These are phyloP conservation scores for Plectosphaerella sp. DNA, from an alignment of 2,329 filamentous ascomycete genomes.

Conservation along the genomic window DNA sequence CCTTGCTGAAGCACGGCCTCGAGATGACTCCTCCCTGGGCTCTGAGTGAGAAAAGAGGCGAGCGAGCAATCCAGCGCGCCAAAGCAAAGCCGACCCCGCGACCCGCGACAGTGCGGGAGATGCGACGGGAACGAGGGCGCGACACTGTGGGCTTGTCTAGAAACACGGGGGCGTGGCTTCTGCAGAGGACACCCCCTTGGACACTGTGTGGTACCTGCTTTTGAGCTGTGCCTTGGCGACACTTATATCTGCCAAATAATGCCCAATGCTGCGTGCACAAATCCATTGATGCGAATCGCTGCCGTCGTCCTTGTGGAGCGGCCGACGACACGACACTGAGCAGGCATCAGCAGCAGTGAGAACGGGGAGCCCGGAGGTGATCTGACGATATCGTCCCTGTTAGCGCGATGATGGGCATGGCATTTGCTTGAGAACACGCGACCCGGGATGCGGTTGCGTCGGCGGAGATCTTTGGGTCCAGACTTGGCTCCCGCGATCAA, in stretches of 20 bases:
- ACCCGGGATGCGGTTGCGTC: no score
- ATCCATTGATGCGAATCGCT: no score
- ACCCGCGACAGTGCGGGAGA: not conserved
- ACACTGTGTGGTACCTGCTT: constrained; percentile 4
- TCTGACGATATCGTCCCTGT: not conserved
- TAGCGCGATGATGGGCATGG: not conserved
- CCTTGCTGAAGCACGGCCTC: not conserved
- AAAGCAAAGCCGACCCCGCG: not conserved
- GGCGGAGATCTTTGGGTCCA: not conserved
- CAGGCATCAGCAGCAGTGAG: no score
- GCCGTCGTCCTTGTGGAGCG: no score
- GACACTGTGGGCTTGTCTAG: not conserved
- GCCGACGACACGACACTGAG: no score
- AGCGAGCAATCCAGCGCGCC: not conserved
- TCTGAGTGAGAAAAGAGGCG: not conserved
- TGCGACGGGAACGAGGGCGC: not conserved
- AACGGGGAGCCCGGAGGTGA: not conserved
- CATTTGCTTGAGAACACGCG: not conserved
- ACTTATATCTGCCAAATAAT: not conserved
- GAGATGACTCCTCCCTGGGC: not conserved
- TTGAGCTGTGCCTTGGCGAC: not conserved
- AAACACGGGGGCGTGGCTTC: not conserved
- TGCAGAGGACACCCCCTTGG: not conserved
- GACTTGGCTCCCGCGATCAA: constrained; percentile 5
- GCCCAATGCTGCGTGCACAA: not conserved